Evolutionary conservation across 805 yeast genomes (phyloP), one percentile per base, ranked within the genome.

Genomic region (Wickerhamiella dianesei): DNA sequence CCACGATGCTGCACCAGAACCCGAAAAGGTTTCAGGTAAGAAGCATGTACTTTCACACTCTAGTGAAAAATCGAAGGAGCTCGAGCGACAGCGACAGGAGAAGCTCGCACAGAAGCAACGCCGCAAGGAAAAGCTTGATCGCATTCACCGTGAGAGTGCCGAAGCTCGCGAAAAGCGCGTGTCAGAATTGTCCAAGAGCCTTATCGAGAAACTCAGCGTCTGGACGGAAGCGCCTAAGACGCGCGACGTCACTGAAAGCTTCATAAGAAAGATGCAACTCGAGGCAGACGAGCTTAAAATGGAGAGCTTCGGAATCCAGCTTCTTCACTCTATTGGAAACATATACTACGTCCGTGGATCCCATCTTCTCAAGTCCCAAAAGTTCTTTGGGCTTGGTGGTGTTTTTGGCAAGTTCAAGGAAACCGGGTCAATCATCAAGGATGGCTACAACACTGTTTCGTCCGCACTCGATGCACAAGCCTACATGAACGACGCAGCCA

Each of bases 301-400:
- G 73, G 98, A 92, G 70, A 84, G 95, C 46, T 92, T 92, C 67
- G 99, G 99, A 13, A 65, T 89, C 44, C 95, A 89, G 64, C 70
- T 92, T 44, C 68, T 89, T 53, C 73, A 69, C 49, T 73, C 89
- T 17, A 81, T 92, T 51, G 96, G 97, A 17, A 74, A 73, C 50
- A 75, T 84, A 3, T 92, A 92, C 64, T 72, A 72, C 47, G 70
- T 74, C 35, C 86, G 86, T 59, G 94, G 94, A 2, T 70, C 75
- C 48, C 84, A 82, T 20, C 78, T 76, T 49, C 66, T 86, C 45
- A 77, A 75, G 58, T 77, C 96, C 0, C 79, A 80, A 57, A 83
- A 79, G 62, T 82, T 89, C 32, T 75, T 84, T 55, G 98, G 98
- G 1, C 73, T 92, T 21, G 81, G 94, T 21, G 88, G 89, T 51